phyloP scores from a whole-genome alignment of 768 basidiomycete species.

The Boletus sp. region DNA sequence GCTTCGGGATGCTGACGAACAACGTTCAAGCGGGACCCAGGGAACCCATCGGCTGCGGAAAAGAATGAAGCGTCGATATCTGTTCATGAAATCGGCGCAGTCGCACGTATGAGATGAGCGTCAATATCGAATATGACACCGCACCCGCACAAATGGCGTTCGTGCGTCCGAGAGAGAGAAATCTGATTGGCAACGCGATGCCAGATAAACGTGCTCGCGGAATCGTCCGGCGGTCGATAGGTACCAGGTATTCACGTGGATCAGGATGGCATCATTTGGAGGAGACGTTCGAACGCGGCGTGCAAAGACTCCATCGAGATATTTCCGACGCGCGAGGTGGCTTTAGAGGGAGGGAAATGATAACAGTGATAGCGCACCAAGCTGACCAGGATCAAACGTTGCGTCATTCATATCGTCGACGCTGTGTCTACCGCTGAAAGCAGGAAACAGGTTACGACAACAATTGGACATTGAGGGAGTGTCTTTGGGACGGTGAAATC shows the following conservation, averaged over 20 bases:
- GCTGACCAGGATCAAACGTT: slow-evolving; percentile 2
- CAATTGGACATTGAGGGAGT: slow-evolving; percentile 16
- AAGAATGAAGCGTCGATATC: neutral
- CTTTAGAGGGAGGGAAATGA: slow-evolving; percentile 8
- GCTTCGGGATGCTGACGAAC: slow-evolving; percentile 2
- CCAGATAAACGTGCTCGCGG: neutral
- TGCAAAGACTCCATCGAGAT: neutral
- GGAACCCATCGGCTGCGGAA: neutral
- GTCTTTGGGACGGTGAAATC: slow-evolving; percentile 5
- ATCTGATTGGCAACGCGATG: neutral
- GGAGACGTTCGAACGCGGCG: neutral
- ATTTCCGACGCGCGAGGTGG: slow-evolving; percentile 14
- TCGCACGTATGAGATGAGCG: slow-evolving; percentile 19
- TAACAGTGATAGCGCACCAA: neutral
- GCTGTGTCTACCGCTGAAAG: slow-evolving; percentile 15
- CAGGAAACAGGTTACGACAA: slow-evolving; percentile 19
- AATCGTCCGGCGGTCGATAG: neutral
- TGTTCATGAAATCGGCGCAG: slow-evolving; percentile 17
- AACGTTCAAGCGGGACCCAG: neutral
- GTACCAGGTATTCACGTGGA: slow-evolving; percentile 4
- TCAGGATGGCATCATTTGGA: neutral
- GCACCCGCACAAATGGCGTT: slow-evolving; percentile 9
- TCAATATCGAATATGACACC: neutral
- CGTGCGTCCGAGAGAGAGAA: neutral
- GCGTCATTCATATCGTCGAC: slow-evolving; percentile 4